Base-by-base conservation (phyloP, 2,329 filamentous ascomycete species). In the Fusarium duplospermum region DNA sequence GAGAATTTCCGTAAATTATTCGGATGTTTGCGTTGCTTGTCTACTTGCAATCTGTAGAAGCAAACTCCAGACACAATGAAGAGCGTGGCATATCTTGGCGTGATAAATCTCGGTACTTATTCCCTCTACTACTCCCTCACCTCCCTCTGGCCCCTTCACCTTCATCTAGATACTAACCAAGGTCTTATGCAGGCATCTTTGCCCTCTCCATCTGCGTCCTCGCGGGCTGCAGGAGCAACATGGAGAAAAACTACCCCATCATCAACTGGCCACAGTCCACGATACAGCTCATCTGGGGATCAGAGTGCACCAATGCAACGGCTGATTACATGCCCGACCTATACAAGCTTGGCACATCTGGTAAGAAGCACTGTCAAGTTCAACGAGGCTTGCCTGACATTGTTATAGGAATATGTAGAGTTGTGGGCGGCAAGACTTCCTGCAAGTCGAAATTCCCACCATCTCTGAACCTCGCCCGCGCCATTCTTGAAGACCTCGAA, bases 231-330 rank as follows among this genome's bases (percentile, higher is more conserved):
- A 45, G 67, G 36, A 71, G 59, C 2, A 63, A 50, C 1, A 64
- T 64, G n/a, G 73, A 75, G 16, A 69, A 45, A 22, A 75, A 69
- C 27, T 76, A 70, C 38, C 68, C 64, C 33, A 62, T 76, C 14
- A 20, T 76, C 42, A 73, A 75, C 33, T 76, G 74, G 74, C 70
- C 74, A 1, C 66, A 64, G n/a, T 65, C 63, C 18, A 73, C 72
- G 0, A 58, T 76, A 24, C 42, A 40, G 1, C 70, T 76, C 3
- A 27, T 73, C 24, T 76, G 67, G 70, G 70, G 65, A 18, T 4
- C 61, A 14, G 74, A 73, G 6, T 76, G 74, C 20, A 57, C 45
- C 8, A 38, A 62, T 14, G 67, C 62, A 4, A 75, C 72, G 0
- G 67, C 42, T 6, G 13, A 62, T 9, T 45, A 67, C 2, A 73